These are phyloP conservation scores for Gossypioides kirkii DNA, from an alignment of 345 rosid genomes.

Conservation along the genomic window DNA sequence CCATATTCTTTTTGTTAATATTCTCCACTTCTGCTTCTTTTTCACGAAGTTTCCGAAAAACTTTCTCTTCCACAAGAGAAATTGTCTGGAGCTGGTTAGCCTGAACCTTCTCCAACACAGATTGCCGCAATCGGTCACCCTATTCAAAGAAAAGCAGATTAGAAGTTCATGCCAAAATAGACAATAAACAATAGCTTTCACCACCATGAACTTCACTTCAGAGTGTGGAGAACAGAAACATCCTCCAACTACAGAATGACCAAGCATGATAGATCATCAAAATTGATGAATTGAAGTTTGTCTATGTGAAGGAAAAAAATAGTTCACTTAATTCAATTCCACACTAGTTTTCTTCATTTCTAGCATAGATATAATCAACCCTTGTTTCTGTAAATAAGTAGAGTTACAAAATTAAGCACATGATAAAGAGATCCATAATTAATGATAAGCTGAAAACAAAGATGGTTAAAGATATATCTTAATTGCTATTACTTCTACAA, in stretches of 20 bases:
- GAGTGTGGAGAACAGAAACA: not conserved
- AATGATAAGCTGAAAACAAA: not conserved
- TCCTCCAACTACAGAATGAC: not conserved
- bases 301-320: not conserved
- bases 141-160: slow-evolving; percentile 20
- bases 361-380: not conserved
- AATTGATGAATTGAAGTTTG: not conserved
- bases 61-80: slow-evolving; percentile 53
- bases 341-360: not conserved
- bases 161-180: not conserved
- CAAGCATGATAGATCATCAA: not conserved
- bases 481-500: not conserved
- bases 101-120: slow-evolving; percentile 58
- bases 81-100: slow-evolving; percentile 49
- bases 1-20: slow-evolving; percentile 63
- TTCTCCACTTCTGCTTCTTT: slow-evolving; percentile 70
- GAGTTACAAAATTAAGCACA: not conserved
- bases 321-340: not conserved
- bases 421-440: not conserved
- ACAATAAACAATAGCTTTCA: not conserved
- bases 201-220: too few species aligned
- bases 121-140: slow-evolving; percentile 58
- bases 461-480: not conserved
- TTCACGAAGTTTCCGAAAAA: slow-evolving; percentile 53
- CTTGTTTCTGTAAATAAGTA: not conserved